Conservation (phyloP, 306 rosid genomes). For the Cicer bijugum region DNA sequence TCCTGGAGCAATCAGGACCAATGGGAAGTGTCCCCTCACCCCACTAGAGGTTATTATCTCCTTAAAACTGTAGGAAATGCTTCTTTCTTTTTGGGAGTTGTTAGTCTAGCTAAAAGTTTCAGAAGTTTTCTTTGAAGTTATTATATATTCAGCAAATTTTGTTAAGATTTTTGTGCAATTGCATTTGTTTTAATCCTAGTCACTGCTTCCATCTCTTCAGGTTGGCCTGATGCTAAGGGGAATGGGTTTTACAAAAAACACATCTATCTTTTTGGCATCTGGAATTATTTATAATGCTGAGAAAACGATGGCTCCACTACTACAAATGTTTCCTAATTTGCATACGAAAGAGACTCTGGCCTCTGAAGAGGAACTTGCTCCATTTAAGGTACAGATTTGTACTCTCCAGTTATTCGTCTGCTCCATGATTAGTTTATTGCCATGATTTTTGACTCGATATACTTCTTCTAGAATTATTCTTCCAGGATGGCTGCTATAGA, state of each 20-base stretch:
- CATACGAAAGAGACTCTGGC: conserved; percentile 84
- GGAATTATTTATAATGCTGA: conserved; percentile 86
- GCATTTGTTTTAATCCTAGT: conserved; percentile 24
- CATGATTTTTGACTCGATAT: conserved; percentile 56
- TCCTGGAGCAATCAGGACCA: conserved; percentile 94
- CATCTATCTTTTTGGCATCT: conserved; percentile 88
- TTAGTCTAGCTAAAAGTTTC: conserved; percentile 37
- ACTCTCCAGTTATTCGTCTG: conserved; percentile 23
- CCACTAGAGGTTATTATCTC: conserved; percentile 78
- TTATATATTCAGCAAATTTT: neutral
- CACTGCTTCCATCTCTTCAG: conserved; percentile 53
- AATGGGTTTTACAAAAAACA: conserved; percentile 88
- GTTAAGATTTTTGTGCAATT: neutral
- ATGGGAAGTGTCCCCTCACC: conserved; percentile 98
- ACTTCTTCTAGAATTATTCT: conserved; percentile 75
- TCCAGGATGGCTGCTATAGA: conserved; percentile 99
- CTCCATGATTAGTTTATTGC: conserved; percentile 29
- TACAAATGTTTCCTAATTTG: conserved; percentile 93
- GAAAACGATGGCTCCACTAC: conserved; percentile 81
- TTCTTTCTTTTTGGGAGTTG: conserved; percentile 26
- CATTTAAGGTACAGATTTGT: conserved; percentile 61
- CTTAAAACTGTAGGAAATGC: conserved; percentile 30
- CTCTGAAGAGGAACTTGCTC: conserved; percentile 81
- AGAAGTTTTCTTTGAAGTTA: conserved; percentile 12
- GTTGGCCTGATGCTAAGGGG: conserved; percentile 98